Base-by-base conservation (phyloP, 352 stramenopile genomes). In the Globisporangium iwayamae region DNA sequence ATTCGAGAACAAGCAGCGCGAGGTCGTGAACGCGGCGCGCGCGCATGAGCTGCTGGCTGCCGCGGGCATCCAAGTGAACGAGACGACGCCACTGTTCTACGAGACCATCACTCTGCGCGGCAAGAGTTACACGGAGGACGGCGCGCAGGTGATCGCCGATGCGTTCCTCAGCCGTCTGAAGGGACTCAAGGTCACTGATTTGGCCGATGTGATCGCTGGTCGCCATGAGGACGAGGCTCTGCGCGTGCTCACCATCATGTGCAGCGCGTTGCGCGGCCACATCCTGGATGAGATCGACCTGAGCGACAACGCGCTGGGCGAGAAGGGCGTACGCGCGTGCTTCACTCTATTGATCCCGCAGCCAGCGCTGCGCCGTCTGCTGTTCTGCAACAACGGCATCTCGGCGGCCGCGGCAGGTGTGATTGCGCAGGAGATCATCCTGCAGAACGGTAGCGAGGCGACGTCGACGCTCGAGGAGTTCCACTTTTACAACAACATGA, bases 141-240 rank as follows among this genome's bases (percentile, higher is more conserved):
- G 81, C 38, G 84, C 81, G 4, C 63, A 76, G 3, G 75, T 88
- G 13, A 73, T 93, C 14, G 80, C 79, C 3, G 69, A 86, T 10
- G 56, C 56, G 5, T 85, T 89, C 60, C 69, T 93, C 25, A 56
- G 66, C 9, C 78, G 78, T n/a, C 60, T 93, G 14, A 57, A 69
- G 16, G 63, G 66, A 2, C 65, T 93, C 2, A 81, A 85, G 62
- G 62, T 89, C 56, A 87, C 87, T 7, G 92, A 98, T 66, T 66
- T 98, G 41, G 87, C 86, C 8, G 94, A 98, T 66, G 92, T 98
- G 52, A 98, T 98, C 53, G 93, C 94, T 4, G 87, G 88, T 0
- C 87, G 91, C 22, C 86, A 78, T 16, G 93, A 98, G 62, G 90
- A 96, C 59, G 85, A 97, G 68, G 94, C 90, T 22, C 70, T 98